Evolutionary conservation across 176 grass and related monocot genomes (phyloP), one percentile per base, ranked within the genome.

Genomic region (Saccharum spontaneum): DNA sequence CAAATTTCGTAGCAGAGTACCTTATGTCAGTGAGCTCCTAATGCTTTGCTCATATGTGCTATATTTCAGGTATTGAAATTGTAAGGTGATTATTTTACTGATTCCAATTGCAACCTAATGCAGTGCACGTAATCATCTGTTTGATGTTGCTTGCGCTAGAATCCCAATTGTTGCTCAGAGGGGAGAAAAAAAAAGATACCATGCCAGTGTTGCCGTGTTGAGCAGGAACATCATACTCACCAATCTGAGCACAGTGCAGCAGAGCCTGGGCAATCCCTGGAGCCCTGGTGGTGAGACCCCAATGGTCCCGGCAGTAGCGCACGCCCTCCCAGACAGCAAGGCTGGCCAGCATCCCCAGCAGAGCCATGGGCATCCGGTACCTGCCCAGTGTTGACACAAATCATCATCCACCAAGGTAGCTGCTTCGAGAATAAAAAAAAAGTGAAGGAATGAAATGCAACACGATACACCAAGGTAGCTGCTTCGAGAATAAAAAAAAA

Each of bases 331-430:
- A 98, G 63, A 95, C 71, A 0, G 79, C 80, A 7, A 98, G 73
- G 77, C 91, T 93, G 20, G 68, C 79, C 45, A 95, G 9, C 93
- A 95, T 74, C 33, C 95, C 95, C 24, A 95, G 49, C 28, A 95
- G 81, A 12, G 95, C 88, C 76, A 90, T 84, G 7, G 95, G 95
- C 91, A 95, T 95, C 84, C 87, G 78, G 79, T 98, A 98, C 80
- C 95, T 98, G 63, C 63, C 4, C 84, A 3, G 44, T 50, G 15
- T 50, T 33, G n/a, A 36, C 64, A 45, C 46, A 55, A 55, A 55
- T 54, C 41, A 45, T 23, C 49, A 76, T 37, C 8, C 59, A 28
- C 17, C 31, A 69, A 87, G 83, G 10, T 38, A 38, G 37, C 75
- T 67, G 70, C 36, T 79, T 55, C 34, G 79, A 38, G 40, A 71